Evolutionary conservation across 2,329 filamentous ascomycete species (phyloP), one percentile per base, ranked within the genome.

Genomic region (Emmonsiellopsis sp.): DNA sequence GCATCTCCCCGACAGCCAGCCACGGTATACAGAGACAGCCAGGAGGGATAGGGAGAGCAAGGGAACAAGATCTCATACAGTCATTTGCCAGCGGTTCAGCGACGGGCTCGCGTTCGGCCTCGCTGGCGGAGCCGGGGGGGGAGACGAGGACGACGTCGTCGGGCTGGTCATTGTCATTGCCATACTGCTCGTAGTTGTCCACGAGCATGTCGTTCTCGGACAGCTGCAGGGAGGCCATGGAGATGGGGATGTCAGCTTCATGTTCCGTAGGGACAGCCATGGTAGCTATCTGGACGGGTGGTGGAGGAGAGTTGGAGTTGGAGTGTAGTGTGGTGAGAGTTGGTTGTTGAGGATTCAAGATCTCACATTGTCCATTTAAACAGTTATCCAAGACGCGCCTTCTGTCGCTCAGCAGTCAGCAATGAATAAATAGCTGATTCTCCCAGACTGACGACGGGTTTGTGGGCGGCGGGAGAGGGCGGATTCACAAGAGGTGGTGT

Each of bases 91-190:
- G 72, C 54, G 74, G 73, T 16, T 49, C 46, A n/a, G 46, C 11
- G n/a, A 38, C 46, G 55, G 79, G 76, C 51, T 76, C 69, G 57
- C 81, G 75, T 62, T 78, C 77, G 43, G 78, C 69, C 59, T 73
- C 73, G 71, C 81, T 80, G 60, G 77, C 76, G 59, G 77, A 77
- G 62, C 82, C 80, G 58, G 80, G 77, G 56, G 78, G 78, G 44
- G 79, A 79, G 62, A 84, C 82, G 66, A 83, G 80, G 65, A 81
- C 79, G 57, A 83, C 80, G 64, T 81, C 73, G 55, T 77, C 76
- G 67, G 81, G 80, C 65, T 83, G 80, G 71, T 83, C 79, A 66
- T 77, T 80, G 64, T 81, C 81, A 58, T 79, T 72, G 52, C 75
- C 73, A 59, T 75, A 73, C 59, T 79, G 72, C 52, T 76, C 74